Percentiles rank a stretch among this genome's conserved stretches.
phyloP scores from a whole-genome alignment of 2,329 filamentous ascomycete species.

The Exophiala oligosperma region DNA sequence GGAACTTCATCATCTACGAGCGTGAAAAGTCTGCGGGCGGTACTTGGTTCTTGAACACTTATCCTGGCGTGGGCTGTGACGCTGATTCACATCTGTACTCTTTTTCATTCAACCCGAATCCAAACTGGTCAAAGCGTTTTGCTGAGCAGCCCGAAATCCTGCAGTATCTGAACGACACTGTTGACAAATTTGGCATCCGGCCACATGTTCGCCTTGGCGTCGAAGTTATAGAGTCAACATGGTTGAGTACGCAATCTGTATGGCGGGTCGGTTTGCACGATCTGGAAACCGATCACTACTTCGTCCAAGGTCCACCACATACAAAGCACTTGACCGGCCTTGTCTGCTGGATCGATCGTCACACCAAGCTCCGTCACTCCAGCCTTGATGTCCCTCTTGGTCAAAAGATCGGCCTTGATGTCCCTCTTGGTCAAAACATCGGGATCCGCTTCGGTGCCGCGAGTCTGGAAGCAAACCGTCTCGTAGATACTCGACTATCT shows the following conservation, averaged over 20 bases:
- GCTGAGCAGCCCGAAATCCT: slow-evolving; percentile 52
- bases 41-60: slow-evolving; percentile 16
- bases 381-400: too few relatives aligned
- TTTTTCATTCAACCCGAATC: slow-evolving; percentile 56
- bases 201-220: slow-evolving; percentile 29
- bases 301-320: too few relatives aligned
- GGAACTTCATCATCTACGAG: slow-evolving; percentile 12
- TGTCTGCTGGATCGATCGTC: too few relatives aligned
- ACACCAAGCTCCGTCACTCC: too few relatives aligned
- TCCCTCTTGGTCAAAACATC: too few relatives aligned
- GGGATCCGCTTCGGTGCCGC: too few relatives aligned
- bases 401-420: too few relatives aligned
- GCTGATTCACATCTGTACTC: slow-evolving; percentile 55
- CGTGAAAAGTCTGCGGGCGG: slow-evolving; percentile 2
- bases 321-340: too few relatives aligned
- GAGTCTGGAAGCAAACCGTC: too few relatives aligned
- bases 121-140: slow-evolving; percentile 51
- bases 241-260: slow-evolving; percentile 24
- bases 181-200: slow-evolving; percentile 34
- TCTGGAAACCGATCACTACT: too few relatives aligned
- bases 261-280: slow-evolving; percentile 29
- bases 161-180: slow-evolving; percentile 43
- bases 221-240: slow-evolving; percentile 29
- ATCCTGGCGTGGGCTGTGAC: slow-evolving; percentile 17
- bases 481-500: too few relatives aligned